Evolutionary conservation across 352 stramenopile genomes (phyloP).

Genomic region (Elongisporangium senticosum): DNA sequence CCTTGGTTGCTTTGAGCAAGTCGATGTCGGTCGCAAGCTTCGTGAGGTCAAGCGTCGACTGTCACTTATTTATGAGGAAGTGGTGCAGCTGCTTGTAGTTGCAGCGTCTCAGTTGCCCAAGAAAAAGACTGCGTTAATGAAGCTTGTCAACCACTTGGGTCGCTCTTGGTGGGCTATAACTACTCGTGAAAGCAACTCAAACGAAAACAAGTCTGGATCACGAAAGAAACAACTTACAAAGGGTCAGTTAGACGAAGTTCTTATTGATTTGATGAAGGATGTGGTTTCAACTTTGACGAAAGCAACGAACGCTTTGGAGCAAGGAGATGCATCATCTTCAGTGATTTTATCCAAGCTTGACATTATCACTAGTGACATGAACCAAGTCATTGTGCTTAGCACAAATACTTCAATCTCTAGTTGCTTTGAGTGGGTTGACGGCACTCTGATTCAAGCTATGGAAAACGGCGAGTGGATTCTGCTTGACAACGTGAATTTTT

Average conservation of each 20-base stretch:
- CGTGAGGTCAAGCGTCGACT: conserved; percentile 58
- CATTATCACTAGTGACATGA: conserved; percentile 21
- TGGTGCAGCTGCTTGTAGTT: conserved; percentile 32
- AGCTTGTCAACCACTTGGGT: conserved; percentile 29
- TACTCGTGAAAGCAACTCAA: conserved; percentile 37
- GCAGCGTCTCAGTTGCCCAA: conserved; percentile 16
- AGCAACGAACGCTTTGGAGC: conserved; percentile 5
- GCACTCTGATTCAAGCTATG: conserved; percentile 96
- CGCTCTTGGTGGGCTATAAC: conserved; percentile 46
- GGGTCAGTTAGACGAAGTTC: conserved; percentile 52
- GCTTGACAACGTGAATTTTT: conserved; percentile 99
- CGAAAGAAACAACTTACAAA: conserved; percentile 51
- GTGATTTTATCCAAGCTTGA: conserved; percentile 7
- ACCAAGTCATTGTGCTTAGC: conserved; percentile 45
- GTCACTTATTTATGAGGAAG: conserved; percentile 34
- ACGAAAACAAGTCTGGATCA: conserved; percentile 13
- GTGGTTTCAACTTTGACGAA: conserved; percentile 37
- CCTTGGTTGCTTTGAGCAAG: conserved; percentile 99
- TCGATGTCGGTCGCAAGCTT: conserved; percentile 86
- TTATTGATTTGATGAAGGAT: conserved; percentile 50
- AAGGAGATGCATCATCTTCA: not conserved
- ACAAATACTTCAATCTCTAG: conserved; percentile 59
- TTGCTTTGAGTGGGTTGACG: conserved; percentile 98
- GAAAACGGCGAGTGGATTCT: conserved; percentile 98
- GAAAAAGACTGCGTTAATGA: conserved; percentile 22